A percentile compares a stretch with the other conserved stretches of the same genome.
Conservation (phyloP, 108 stramenopile genomes). For the Cyclotella kingstonii region DNA sequence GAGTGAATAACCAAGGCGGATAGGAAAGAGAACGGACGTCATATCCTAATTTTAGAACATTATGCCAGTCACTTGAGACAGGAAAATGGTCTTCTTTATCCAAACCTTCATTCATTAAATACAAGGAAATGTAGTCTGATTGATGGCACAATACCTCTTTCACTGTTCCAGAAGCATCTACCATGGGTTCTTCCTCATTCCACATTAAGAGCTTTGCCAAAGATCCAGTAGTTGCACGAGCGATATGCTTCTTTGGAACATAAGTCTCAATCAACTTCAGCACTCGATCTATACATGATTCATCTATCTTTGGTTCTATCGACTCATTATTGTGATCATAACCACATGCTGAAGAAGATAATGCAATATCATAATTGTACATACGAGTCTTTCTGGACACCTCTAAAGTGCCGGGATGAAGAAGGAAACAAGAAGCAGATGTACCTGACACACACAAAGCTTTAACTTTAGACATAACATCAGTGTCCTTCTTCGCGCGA, state of each 20-base stretch:
- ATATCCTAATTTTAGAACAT: constrained; percentile 89
- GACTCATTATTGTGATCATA: background rate
- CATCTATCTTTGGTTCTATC: background rate
- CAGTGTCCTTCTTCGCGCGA: constrained; percentile 31
- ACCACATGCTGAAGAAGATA: background rate
- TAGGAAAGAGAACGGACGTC: constrained; percentile 74
- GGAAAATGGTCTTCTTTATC: constrained; percentile 15
- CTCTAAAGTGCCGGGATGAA: constrained; percentile 40
- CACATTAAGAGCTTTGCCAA: constrained; percentile 90
- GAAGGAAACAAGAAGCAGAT: constrained; percentile 72
- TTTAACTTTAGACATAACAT: constrained; percentile 41
- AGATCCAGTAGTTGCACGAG: constrained; percentile 75
- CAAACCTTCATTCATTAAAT: constrained; percentile 45
- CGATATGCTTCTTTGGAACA: constrained; percentile 79
- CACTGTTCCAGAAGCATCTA: constrained; percentile 8
- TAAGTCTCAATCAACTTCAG: constrained; percentile 60
- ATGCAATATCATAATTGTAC: constrained; percentile 75
- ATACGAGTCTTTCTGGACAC: constrained; percentile 53
- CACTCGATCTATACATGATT: constrained; percentile 32
- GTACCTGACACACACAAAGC: constrained; percentile 84
- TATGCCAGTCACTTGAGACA: constrained; percentile 87
- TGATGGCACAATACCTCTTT: constrained; percentile 87
- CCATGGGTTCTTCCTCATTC: constrained; percentile 69
- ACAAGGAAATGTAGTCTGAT: constrained; percentile 85
- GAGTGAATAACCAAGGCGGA: constrained; percentile 66